These are phyloP conservation scores for Yamadazyma taylorii DNA, from an alignment of 1,139 yeast genomes.

Conservation along the genomic window DNA sequence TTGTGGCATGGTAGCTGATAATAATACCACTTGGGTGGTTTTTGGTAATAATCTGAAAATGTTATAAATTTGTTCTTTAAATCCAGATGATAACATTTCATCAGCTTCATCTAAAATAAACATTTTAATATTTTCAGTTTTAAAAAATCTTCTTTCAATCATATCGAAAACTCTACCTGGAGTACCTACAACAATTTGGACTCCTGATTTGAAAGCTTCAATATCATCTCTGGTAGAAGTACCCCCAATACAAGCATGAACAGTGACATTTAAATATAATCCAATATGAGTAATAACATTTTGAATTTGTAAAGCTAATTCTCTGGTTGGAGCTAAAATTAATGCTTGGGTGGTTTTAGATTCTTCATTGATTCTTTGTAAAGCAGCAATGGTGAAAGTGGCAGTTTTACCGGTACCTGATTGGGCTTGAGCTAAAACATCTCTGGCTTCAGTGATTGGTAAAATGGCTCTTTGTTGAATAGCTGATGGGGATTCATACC, in stretches of 20 bases:
- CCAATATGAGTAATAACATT: slow-evolving; percentile 94
- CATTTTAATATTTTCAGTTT: slow-evolving; percentile 91
- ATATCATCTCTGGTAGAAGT: slow-evolving; percentile 90
- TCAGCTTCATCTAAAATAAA: slow-evolving; percentile 99
- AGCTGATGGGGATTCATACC: slow-evolving; percentile 97
- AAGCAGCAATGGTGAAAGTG: slow-evolving; percentile 94
- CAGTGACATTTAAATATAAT: slow-evolving; percentile 87
- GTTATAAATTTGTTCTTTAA: slow-evolving; percentile 97
- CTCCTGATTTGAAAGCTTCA: slow-evolving; percentile 88
- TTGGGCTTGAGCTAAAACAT: slow-evolving; percentile 98
- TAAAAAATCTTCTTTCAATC: slow-evolving; percentile 92
- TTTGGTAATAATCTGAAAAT: slow-evolving; percentile 93
- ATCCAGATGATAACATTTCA: slow-evolving; percentile 96
- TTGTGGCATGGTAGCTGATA: slow-evolving; percentile 97
- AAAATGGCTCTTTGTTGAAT: slow-evolving; percentile 98
- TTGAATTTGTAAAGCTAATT: slow-evolving; percentile 96
- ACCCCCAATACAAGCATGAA: slow-evolving; percentile 99
- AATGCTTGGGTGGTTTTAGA: slow-evolving; percentile 87
- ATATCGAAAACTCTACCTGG: slow-evolving; percentile 99
- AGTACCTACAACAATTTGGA: slow-evolving; percentile 96
- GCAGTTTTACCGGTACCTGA: slow-evolving; percentile 99
- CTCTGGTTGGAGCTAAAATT: slow-evolving; percentile 98
- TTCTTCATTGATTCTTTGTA: slow-evolving; percentile 85
- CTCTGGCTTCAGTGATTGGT: slow-evolving; percentile 96
- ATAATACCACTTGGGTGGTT: slow-evolving; percentile 92